A percentile compares a stretch with the other conserved stretches of the same genome.
Conservation (phyloP, 306 rosid genomes). For the Rosa rugosa region DNA sequence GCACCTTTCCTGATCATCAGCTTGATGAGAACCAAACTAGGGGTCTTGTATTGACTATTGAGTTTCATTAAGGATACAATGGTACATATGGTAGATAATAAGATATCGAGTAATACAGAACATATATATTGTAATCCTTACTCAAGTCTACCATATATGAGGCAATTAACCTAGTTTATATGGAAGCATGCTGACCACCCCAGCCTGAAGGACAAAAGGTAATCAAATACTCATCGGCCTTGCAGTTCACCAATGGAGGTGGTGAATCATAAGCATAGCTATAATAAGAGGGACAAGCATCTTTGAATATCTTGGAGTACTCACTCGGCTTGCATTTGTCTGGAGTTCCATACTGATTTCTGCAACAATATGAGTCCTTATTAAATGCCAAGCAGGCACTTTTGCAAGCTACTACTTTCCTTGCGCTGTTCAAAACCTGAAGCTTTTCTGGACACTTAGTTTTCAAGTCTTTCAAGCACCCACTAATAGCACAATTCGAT, state of each 20-base stretch:
- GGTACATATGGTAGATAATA: background rate
- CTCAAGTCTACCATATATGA: background rate
- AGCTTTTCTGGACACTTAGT: slow-evolving; percentile 60
- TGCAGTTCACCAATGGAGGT: slow-evolving; percentile 60
- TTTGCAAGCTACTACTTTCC: slow-evolving; percentile 76
- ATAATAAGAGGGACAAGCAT: slow-evolving; percentile 69
- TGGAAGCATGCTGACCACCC: slow-evolving; percentile 39
- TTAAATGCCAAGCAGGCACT: slow-evolving; percentile 86
- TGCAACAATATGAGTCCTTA: slow-evolving; percentile 66
- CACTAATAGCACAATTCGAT: slow-evolving; percentile 49
- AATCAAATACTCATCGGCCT: slow-evolving; percentile 45
- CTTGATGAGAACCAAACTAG: background rate
- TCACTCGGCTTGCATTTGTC: slow-evolving; percentile 60
- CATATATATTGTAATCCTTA: background rate
- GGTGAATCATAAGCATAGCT: slow-evolving; percentile 82
- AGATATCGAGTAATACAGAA: no score
- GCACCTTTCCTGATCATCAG: no score
- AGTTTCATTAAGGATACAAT: no score
- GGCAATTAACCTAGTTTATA: slow-evolving; percentile 20
- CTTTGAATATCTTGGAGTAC: slow-evolving; percentile 79
- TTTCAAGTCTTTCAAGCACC: slow-evolving; percentile 63
- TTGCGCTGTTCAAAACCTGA: slow-evolving; percentile 38
- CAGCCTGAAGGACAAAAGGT: slow-evolving; percentile 75
- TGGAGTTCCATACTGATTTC: slow-evolving; percentile 61
- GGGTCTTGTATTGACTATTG: background rate